phyloP scores from a whole-genome alignment of 208 protist genomes.

The Tritrichomonas foetus region DNA sequence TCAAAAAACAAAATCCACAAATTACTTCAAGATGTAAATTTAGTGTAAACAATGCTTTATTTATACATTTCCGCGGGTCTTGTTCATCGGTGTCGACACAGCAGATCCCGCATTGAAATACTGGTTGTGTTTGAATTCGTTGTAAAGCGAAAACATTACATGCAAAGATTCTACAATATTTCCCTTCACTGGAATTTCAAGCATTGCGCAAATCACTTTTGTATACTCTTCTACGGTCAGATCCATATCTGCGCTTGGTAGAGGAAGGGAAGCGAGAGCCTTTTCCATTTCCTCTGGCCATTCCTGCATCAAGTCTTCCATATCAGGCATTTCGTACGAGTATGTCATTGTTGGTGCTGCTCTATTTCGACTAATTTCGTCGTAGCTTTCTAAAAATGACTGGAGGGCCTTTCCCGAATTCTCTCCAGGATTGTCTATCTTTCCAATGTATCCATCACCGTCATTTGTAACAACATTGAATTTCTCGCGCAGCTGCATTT shows the following conservation, averaged over 20 bases:
- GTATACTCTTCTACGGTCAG: conserved; percentile 82
- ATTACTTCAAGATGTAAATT: no score
- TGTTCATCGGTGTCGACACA: no score
- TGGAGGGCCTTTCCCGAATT: not conserved
- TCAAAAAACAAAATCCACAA: no score
- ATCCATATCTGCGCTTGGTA: conserved; percentile 76
- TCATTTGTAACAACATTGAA: not conserved
- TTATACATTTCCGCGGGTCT: no score
- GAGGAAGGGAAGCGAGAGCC: conserved; percentile 69
- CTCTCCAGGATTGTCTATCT: not conserved
- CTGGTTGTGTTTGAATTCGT: not conserved
- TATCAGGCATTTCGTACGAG: not conserved
- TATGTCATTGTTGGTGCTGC: not conserved
- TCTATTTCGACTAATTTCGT: not conserved
- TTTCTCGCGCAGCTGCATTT: not conserved
- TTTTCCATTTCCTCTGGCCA: conserved; percentile 84
- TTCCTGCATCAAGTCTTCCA: conserved; percentile 52
- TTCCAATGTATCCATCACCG: conserved; percentile 6
- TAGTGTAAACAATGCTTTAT: no score
- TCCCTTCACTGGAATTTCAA: conserved; percentile 89
- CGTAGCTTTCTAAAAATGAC: not conserved
- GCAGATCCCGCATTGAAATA: no score
- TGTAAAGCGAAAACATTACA: conserved; percentile 82
- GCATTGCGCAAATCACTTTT: conserved; percentile 76
- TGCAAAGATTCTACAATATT: conserved; percentile 85